Evolutionary conservation across 2,329 filamentous ascomycete species (phyloP).

Genomic region (Delphinella strobiligena): DNA sequence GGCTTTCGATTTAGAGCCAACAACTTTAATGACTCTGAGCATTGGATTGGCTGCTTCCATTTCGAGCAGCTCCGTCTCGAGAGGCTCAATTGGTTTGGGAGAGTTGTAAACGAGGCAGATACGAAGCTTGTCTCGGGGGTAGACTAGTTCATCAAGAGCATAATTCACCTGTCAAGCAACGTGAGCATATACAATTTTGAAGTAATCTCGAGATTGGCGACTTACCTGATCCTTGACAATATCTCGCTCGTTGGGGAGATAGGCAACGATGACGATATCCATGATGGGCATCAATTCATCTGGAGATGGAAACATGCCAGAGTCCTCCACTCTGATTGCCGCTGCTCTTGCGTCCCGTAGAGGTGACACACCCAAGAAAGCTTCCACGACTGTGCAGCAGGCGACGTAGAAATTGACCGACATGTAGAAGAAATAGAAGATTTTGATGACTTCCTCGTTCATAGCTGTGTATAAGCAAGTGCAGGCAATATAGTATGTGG

Average conservation of each 20-base stretch:
- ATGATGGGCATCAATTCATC: constrained; percentile 28
- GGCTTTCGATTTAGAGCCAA: constrained; percentile 37
- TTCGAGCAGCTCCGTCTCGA: constrained; percentile 30
- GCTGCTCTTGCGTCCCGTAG: constrained; percentile 17
- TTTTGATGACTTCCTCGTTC: constrained; percentile 15
- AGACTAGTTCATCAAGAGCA: constrained; percentile 34
- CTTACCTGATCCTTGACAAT: constrained; percentile 34
- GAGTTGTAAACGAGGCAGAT: constrained; percentile 40
- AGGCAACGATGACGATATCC: constrained; percentile 38
- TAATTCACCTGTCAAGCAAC: constrained; percentile 26
- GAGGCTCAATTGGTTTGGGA: constrained; percentile 32
- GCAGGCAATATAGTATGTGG: constrained; percentile 19
- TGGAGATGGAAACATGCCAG: constrained; percentile 14
- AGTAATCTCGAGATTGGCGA: no score
- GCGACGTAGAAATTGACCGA: constrained; percentile 21
- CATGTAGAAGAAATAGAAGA: constrained; percentile 23
- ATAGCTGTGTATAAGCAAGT: constrained; percentile 19
- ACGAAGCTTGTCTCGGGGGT: constrained; percentile 33
- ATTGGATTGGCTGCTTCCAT: constrained; percentile 27
- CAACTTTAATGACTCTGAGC: constrained; percentile 35
- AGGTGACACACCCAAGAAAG: constrained; percentile 20
- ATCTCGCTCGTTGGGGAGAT: constrained; percentile 39
- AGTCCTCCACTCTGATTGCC: constrained; percentile 17
- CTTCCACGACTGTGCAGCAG: constrained; percentile 16
- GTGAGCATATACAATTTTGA: no score